phyloP scores from a whole-genome alignment of 129 eudicot species.

The Escallonia rubra region DNA sequence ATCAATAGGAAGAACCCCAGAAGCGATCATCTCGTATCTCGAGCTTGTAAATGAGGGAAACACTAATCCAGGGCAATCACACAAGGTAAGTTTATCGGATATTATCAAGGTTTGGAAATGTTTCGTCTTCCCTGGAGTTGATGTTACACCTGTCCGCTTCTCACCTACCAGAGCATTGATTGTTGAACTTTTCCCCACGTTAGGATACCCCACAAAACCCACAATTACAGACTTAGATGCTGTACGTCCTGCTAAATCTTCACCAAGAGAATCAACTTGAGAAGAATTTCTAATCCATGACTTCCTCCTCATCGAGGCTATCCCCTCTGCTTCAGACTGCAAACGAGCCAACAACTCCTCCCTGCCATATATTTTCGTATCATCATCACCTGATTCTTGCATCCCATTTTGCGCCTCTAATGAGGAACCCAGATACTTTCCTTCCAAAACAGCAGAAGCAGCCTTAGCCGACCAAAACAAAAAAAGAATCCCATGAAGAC shows the following conservation, averaged over 20 bases:
- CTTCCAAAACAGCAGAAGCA: slow-evolving; percentile 75
- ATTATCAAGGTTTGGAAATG: slow-evolving; percentile 90
- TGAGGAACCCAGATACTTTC: slow-evolving; percentile 27
- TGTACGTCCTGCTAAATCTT: slow-evolving; percentile 1
- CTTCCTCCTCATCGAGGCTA: slow-evolving; percentile 37
- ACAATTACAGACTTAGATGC: slow-evolving; percentile 52
- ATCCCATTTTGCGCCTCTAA: slow-evolving; percentile 8
- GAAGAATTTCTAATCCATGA: background rate
- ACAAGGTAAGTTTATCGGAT: slow-evolving; percentile 68
- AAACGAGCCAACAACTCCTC: slow-evolving; percentile 78
- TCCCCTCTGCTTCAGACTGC: slow-evolving; percentile 88
- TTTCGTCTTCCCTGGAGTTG: slow-evolving; percentile 96
- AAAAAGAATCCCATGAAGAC: slow-evolving; percentile 60
- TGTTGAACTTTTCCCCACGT: slow-evolving; percentile 95
- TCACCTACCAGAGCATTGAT: slow-evolving; percentile 91
- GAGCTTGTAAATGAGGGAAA: slow-evolving; percentile 95
- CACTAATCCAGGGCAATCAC: slow-evolving; percentile 95
- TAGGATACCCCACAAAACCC: slow-evolving; percentile 94
- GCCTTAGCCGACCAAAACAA: slow-evolving; percentile 96
- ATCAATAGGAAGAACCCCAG: slow-evolving; percentile 85
- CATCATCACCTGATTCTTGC: slow-evolving; percentile 26
- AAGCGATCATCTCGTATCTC: slow-evolving; percentile 93
- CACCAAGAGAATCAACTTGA: background rate
- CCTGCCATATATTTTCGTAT: slow-evolving; percentile 58
- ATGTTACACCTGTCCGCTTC: slow-evolving; percentile 81